Percentiles rank a stretch among this genome's conserved stretches.
Evolutionary conservation across 2,329 filamentous ascomycete genomes (phyloP).

Genomic region (Phyllosticta citriasiana): DNA sequence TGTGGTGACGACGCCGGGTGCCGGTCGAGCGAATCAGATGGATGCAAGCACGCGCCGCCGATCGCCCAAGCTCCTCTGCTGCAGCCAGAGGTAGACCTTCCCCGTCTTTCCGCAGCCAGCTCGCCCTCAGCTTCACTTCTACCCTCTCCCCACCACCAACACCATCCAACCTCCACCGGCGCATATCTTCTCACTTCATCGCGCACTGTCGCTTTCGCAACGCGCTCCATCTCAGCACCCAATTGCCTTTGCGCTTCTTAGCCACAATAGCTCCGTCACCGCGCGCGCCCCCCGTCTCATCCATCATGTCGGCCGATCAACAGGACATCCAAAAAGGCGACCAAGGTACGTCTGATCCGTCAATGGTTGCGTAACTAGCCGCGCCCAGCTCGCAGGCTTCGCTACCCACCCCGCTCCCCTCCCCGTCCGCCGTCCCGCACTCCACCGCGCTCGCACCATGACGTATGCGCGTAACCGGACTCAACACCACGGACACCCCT

Average conservation of each 20-base stretch:
- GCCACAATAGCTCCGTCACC: neutral
- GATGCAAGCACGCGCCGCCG: neutral
- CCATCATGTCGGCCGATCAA: slow-evolving; percentile 7
- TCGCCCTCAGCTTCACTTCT: neutral
- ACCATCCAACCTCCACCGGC: neutral
- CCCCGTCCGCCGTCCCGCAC: neutral
- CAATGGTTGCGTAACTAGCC: neutral
- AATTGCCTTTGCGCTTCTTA: neutral
- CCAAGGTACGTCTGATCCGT: slow-evolving; percentile 7
- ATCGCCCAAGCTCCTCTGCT: slow-evolving; percentile 5
- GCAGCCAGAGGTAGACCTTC: slow-evolving; percentile 1
- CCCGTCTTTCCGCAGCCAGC: slow-evolving; percentile 6
- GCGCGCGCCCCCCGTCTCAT: neutral
- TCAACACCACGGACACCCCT: neutral
- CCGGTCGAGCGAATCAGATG: neutral
- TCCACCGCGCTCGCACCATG: slow-evolving; percentile 1
- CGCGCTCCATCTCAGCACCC: neutral
- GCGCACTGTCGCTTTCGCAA: neutral
- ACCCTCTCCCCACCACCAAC: neutral
- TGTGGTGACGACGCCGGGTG: neutral
- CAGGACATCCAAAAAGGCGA: slow-evolving; percentile 11
- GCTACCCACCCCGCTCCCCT: neutral
- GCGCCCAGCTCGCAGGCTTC: neutral
- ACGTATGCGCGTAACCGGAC: slow-evolving; percentile 1
- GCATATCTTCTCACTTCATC: neutral